These are phyloP conservation scores for Nigrograna mackinnonii DNA, from an alignment of 2,329 filamentous ascomycete species.

Conservation along the genomic window DNA sequence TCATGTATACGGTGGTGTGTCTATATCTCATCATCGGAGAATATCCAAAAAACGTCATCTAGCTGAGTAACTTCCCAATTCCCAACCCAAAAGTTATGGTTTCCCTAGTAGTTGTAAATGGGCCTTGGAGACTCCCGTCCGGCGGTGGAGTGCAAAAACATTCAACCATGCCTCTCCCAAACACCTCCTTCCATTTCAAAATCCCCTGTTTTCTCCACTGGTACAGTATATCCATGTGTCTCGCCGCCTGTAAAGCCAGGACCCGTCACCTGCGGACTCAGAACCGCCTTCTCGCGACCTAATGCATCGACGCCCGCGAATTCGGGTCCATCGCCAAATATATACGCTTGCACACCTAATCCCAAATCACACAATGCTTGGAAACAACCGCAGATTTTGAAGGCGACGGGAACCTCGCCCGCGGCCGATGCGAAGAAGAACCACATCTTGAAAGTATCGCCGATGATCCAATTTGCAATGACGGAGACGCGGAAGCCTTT, in stretches of 20 bases:
- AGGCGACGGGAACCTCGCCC: conserved; percentile 71
- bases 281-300: background rate
- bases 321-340: conserved; percentile 33
- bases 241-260: background rate
- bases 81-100: too few species aligned
- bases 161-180: too few species aligned
- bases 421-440: conserved; percentile 76
- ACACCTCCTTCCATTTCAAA: too few species aligned
- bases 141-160: too few species aligned
- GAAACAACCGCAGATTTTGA: conserved; percentile 82
- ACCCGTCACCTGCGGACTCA: background rate
- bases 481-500: conserved; percentile 79
- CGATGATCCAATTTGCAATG: conserved; percentile 75
- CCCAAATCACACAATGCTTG: conserved; percentile 77
- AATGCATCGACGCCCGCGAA: background rate
- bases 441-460: conserved; percentile 81
- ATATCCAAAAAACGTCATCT: too few species aligned
- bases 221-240: too few species aligned
- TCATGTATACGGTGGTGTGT: too few species aligned
- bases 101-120: too few species aligned
- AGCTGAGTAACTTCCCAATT: too few species aligned
- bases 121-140: too few species aligned
- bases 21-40: too few species aligned
- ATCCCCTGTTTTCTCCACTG: too few species aligned
- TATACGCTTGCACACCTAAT: conserved; percentile 71